These are phyloP conservation scores for Suhomyces tanzawaensis DNA, from an alignment of 805 yeast species.

Conservation along the genomic window DNA sequence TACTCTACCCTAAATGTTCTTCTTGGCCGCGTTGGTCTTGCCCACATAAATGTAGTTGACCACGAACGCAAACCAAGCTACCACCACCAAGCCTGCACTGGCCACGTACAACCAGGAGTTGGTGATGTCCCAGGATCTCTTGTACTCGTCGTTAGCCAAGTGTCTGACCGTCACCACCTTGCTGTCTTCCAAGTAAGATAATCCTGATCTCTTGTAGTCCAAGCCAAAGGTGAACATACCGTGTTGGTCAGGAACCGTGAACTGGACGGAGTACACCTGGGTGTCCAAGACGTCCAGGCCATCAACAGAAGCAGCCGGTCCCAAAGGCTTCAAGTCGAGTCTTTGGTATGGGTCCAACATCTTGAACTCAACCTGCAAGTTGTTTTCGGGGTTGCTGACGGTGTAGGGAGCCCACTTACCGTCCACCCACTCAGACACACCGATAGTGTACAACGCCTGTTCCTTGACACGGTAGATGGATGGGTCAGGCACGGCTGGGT, in stretches of 20 bases:
- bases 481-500: conserved; percentile 38
- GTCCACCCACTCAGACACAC: conserved; percentile 42
- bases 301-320: conserved; percentile 31
- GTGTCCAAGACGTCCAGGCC: conserved; percentile 45
- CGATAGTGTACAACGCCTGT: conserved; percentile 54
- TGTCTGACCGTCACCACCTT: conserved; percentile 84
- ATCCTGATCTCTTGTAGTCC: conserved; percentile 77
- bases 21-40: conserved; percentile 25
- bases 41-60: conserved; percentile 53
- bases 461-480: conserved; percentile 73
- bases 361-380: conserved; percentile 77
- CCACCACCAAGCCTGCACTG: conserved; percentile 64
- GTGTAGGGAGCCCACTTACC: conserved; percentile 70
- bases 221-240: conserved; percentile 89
- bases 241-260: conserved; percentile 89
- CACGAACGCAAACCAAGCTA: conserved; percentile 78
- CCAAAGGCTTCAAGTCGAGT: conserved; percentile 52
- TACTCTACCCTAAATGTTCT: conserved; percentile 16
- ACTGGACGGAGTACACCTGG: conserved; percentile 48
- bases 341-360: conserved; percentile 97
- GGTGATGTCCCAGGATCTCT: conserved; percentile 88
- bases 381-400: conserved; percentile 39
- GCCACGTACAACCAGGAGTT: conserved; percentile 90
- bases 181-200: conserved; percentile 61
- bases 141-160: conserved; percentile 91